These are phyloP conservation scores for Larix kaempferi DNA, from an alignment of 75 land plant species.

Conservation along the genomic window DNA sequence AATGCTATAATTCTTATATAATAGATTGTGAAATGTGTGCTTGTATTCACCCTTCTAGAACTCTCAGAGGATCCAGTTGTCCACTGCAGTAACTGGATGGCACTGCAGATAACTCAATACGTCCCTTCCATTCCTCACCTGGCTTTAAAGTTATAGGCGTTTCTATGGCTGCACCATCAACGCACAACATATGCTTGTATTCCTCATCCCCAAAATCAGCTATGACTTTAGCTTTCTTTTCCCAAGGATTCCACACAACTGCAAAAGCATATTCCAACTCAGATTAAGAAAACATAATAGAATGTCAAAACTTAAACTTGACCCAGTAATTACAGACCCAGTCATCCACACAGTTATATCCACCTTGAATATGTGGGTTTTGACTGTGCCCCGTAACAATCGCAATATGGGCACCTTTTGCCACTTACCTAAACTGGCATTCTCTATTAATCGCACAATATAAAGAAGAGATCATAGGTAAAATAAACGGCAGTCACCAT, in stretches of 20 bases:
- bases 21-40: not conserved
- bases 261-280: slow-evolving; percentile 8
- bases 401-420: not conserved
- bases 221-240: slow-evolving; percentile 84
- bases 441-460: not conserved
- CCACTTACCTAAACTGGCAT: not conserved
- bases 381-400: not conserved
- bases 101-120: slow-evolving; percentile 81
- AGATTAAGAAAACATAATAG: not conserved
- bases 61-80: slow-evolving; percentile 24
- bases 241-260: slow-evolving; percentile 99
- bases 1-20: not conserved
- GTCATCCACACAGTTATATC: not conserved
- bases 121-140: slow-evolving; percentile 91
- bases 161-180: slow-evolving; percentile 80
- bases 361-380: not conserved
- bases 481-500: no score
- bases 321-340: not conserved
- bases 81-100: slow-evolving; percentile 93
- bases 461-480: not conserved
- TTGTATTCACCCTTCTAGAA: slow-evolving; percentile 4
- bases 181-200: slow-evolving; percentile 82
- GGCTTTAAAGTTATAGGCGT: slow-evolving; percentile 76
- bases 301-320: not conserved
- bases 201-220: slow-evolving; percentile 90